Evolutionary conservation across 306 rosid species (phyloP).

Genomic region (Urtica urens): DNA sequence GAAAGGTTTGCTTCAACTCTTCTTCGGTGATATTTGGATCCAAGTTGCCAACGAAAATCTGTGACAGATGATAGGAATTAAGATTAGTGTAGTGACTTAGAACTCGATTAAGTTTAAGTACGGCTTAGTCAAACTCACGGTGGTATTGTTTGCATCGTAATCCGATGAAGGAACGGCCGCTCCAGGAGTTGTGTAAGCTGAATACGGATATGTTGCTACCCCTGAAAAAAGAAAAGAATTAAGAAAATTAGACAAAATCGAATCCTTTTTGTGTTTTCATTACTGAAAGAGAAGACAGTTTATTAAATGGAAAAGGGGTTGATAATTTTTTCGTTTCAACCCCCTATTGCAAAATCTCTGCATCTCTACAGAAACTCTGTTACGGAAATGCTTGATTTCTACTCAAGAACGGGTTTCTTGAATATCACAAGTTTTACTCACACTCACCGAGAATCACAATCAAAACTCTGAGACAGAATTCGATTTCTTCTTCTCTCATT

Average conservation of each 20-base stretch:
- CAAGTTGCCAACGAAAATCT: slow-evolving; percentile 84
- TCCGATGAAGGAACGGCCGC: slow-evolving; percentile 38
- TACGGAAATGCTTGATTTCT: too few species aligned
- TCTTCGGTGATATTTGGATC: slow-evolving; percentile 69
- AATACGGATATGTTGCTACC: slow-evolving; percentile 50
- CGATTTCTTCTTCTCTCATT: too few species aligned
- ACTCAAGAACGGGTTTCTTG: too few species aligned
- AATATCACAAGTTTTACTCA: too few species aligned
- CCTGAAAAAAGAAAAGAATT: slow-evolving; percentile 15
- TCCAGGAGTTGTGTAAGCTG: slow-evolving; percentile 55
- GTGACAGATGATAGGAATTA: slow-evolving; percentile 16
- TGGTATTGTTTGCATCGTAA: slow-evolving; percentile 70
- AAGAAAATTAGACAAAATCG: background rate
- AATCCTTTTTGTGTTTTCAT: too few species aligned
- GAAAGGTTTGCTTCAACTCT: slow-evolving; percentile 68
- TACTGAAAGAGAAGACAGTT: too few species aligned
- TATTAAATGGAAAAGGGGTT: too few species aligned
- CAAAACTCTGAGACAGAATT: too few species aligned
- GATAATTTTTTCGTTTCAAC: too few species aligned
- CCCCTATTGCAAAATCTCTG: too few species aligned
- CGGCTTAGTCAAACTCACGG: slow-evolving; percentile 32
- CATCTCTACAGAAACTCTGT: too few species aligned
- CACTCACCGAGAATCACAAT: too few species aligned
- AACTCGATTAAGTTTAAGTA: background rate
- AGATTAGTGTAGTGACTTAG: slow-evolving; percentile 10